phyloP scores from a whole-genome alignment of 2,329 filamentous ascomycete species.

The Penicillium freii region DNA sequence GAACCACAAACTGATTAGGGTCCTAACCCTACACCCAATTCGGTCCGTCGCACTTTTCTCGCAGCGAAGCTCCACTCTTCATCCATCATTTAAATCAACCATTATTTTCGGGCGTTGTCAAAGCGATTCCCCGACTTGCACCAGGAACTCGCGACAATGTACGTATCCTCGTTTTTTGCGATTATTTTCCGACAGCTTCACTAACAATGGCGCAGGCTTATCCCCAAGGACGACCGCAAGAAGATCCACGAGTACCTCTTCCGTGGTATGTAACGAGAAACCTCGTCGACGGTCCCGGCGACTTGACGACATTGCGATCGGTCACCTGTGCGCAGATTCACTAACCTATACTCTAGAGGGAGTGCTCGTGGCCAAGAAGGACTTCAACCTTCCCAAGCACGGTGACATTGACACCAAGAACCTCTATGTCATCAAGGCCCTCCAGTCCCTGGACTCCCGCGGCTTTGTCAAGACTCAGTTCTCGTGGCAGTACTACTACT shows the following conservation, averaged over 20 bases:
- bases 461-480: slow-evolving; percentile 99
- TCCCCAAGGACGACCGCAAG: slow-evolving; percentile 99
- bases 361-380: slow-evolving; percentile 96
- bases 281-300: slow-evolving; percentile 16
- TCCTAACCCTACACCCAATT: slow-evolving; percentile 31
- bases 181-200: not conserved
- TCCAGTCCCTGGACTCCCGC: slow-evolving; percentile 96
- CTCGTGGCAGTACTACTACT: slow-evolving; percentile 99
- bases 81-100: slow-evolving; percentile 38
- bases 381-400: slow-evolving; percentile 98
- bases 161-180: slow-evolving; percentile 21
- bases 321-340: slow-evolving; percentile 9
- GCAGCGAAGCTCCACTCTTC: slow-evolving; percentile 33
- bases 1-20: slow-evolving; percentile 26
- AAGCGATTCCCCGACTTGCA: slow-evolving; percentile 55
- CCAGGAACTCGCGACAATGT: slow-evolving; percentile 56
- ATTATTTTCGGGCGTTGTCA: slow-evolving; percentile 44
- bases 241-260: slow-evolving; percentile 99
- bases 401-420: slow-evolving; percentile 99
- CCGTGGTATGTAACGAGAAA: slow-evolving; percentile 61
- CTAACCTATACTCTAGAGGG: slow-evolving; percentile 53
- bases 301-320: slow-evolving; percentile 5
- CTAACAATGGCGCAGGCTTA: slow-evolving; percentile 66
- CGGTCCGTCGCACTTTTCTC: slow-evolving; percentile 40
- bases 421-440: slow-evolving; percentile 98